Conservation (phyloP, 176 grass and related monocot genomes). For the Lolium perenne region DNA sequence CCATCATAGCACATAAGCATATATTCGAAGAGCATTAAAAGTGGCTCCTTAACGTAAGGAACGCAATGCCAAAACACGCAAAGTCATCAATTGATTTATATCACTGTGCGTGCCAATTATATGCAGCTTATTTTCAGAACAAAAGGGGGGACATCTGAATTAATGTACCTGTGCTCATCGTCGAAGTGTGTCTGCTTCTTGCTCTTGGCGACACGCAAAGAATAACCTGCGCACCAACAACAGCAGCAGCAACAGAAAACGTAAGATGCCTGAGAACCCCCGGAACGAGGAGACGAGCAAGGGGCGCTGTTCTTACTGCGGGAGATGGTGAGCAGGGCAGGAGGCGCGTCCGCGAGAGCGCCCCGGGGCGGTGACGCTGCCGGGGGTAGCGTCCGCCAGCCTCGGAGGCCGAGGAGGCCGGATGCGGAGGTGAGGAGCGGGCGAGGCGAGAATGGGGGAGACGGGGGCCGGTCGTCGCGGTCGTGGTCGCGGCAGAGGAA, state of each 20-base stretch:
- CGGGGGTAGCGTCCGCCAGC: conserved; percentile 13
- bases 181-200: conserved; percentile 76
- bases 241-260: conserved; percentile 18
- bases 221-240: conserved; percentile 73
- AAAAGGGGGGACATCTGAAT: conserved; percentile 4
- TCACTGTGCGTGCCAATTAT: neutral
- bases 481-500: conserved; percentile 39
- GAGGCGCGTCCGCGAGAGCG: conserved; percentile 36
- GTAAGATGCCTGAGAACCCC: neutral
- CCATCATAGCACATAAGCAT: neutral
- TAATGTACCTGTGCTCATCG: conserved; percentile 71
- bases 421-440: conserved; percentile 33
- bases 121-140: neutral
- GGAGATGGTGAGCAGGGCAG: conserved; percentile 39
- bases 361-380: conserved; percentile 32
- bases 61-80: neutral
- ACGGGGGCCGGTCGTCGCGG: conserved; percentile 9
- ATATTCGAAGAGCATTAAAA: neutral
- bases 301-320: conserved; percentile 41
- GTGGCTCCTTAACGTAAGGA: neutral
- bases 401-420: conserved; percentile 26
- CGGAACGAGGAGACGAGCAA: neutral
- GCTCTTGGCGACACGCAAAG: conserved; percentile 79
- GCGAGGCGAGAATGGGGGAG: conserved; percentile 24
- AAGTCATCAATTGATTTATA: conserved; percentile 1